Base-by-base conservation (phyloP, 306 rosid species). In the Alnus rubra region DNA sequence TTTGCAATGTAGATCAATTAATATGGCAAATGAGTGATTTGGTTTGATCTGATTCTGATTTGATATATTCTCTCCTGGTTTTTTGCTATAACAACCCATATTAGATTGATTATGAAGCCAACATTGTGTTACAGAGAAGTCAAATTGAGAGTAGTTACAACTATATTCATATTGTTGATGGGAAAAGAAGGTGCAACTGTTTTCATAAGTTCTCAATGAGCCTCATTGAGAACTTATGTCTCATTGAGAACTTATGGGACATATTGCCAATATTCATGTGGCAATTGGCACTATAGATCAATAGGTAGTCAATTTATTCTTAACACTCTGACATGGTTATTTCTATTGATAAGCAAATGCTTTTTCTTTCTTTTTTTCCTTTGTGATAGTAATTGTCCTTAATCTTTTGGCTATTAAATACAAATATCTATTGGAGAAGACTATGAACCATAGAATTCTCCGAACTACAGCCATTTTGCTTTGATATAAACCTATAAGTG, bases 81-180 rank as follows among this genome's bases (percentile, higher is more conserved):
- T 68, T 49, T 68, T 42, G 31, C 51, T 3, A 42, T 18, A 49
- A 81, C 68, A 45, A 31, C 74, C 47, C 56, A 51, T 60, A 76
- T 44, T 8, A 71, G 16, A 31, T 28, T 73, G 23, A 7, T 28
- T 51, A 63, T 31, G 54, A n/a, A 68, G 31, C 31, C 49, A 10
- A 74, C 16, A 52, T 74, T 52, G 53, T 51, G 19, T 15, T 62
- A 49, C 16, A n/a, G 48, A 68, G 7, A 68, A 76, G 68, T 69
- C 67, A 67, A 50, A 69, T 42, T 48, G 13, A 37, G 35, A 69
- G 52, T 69, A 44, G 65, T 42, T 9, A 68, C 9, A 18, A 8
- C 28, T 10, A 18, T 68, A 7, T 59, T 12, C 33, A 58, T 28
- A 55, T 59, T 59, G 14, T 7, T 28, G 14, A 28, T 18, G 72